These are phyloP conservation scores for Apiotrichum veenhuisii DNA, from an alignment of 1,284 basidiomycete species.

Conservation along the genomic window DNA sequence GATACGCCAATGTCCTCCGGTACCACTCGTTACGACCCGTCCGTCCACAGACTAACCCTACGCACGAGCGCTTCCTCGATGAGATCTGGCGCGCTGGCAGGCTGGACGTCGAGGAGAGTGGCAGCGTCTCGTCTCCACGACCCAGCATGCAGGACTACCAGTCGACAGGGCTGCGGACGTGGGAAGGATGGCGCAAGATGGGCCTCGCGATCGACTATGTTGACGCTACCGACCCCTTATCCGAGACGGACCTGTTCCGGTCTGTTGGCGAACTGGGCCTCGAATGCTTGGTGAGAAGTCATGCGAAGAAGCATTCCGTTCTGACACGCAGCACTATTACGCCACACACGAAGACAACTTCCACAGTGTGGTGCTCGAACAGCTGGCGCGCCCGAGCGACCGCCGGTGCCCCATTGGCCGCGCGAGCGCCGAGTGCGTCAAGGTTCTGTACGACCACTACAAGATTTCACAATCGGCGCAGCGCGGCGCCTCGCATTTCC, in stretches of 20 bases:
- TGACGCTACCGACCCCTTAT: conserved; percentile 69
- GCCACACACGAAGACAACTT: conserved; percentile 73
- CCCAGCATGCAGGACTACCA: conserved; percentile 39
- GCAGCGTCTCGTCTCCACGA: conserved; percentile 9
- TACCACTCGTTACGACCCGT: conserved; percentile 74
- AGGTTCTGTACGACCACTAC: conserved; percentile 73
- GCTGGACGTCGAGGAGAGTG: conserved; percentile 22
- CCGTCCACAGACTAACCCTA: conserved; percentile 61
- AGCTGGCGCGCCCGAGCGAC: conserved; percentile 70
- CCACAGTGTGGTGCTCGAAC: conserved; percentile 80
- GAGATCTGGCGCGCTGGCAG: conserved; percentile 65
- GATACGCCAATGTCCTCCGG: conserved; percentile 75
- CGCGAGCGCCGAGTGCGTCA: conserved; percentile 60
- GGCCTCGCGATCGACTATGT: conserved; percentile 50
- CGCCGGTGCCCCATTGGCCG: conserved; percentile 80
- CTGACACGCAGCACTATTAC: conserved; percentile 57
- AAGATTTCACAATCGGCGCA: conserved; percentile 40
- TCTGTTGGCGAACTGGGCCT: conserved; percentile 80
- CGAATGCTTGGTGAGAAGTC: conserved; percentile 64
- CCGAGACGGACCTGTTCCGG: conserved; percentile 76
- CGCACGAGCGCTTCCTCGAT: conserved; percentile 62
- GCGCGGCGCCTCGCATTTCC: conserved; percentile 65
- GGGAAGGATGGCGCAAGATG: conserved; percentile 51
- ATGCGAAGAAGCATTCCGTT: background rate
- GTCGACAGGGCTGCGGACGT: conserved; percentile 14